Evolutionary conservation across 306 rosid genomes (phyloP).

Genomic region (Albizia julibrissin): DNA sequence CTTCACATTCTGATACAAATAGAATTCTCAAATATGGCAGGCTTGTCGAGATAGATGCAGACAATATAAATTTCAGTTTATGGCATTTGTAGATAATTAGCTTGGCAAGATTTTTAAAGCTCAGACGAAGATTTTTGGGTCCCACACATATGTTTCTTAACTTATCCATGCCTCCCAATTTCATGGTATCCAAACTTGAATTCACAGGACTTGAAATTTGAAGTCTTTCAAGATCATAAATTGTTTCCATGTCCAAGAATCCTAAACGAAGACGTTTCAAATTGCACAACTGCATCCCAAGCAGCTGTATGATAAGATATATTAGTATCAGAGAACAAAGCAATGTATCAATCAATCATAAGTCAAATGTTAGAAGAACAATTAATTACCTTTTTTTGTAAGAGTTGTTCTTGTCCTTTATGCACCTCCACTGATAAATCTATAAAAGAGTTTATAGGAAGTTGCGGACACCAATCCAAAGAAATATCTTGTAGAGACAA

Average conservation of each 20-base stretch:
- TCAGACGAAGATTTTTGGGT: background rate
- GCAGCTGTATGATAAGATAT: background rate
- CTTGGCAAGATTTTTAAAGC: slow-evolving; percentile 22
- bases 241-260: slow-evolving; percentile 5
- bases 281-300: background rate
- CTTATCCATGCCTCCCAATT: background rate
- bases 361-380: accelerated
- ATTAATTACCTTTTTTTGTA: background rate
- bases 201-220: background rate
- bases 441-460: background rate
- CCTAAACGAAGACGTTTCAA: background rate
- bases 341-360: background rate
- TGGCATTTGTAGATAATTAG: background rate
- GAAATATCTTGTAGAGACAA: background rate
- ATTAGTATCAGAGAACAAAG: background rate
- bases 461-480: background rate
- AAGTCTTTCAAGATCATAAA: slow-evolving; percentile 11
- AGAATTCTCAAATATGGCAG: background rate
- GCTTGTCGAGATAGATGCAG: background rate
- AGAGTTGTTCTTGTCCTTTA: background rate
- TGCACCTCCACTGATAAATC: background rate
- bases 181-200: background rate
- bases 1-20: background rate
- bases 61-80: background rate
- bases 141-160: slow-evolving; percentile 31